phyloP scores from a whole-genome alignment of 2,329 filamentous ascomycete genomes.

The Colletotrichum higginsianum region DNA sequence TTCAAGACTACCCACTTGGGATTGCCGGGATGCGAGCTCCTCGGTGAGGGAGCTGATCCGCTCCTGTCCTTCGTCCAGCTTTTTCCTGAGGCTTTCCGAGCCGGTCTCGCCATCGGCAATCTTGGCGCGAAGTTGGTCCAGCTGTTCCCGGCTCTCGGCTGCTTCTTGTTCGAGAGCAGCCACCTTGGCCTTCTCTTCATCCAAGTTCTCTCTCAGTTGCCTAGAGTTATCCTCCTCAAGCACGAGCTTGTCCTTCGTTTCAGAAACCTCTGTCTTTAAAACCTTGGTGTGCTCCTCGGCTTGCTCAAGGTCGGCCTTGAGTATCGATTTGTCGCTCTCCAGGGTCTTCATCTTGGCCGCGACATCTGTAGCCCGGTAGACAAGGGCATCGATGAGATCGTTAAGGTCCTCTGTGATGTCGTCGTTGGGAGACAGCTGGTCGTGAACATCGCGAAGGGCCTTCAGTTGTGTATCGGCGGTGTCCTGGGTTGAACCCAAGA shows the following conservation, averaged over 20 bases:
- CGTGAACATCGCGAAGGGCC: constrained; percentile 71
- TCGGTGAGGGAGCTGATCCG: constrained; percentile 78
- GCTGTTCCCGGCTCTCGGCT: constrained; percentile 77
- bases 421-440: constrained; percentile 69
- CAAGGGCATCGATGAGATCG: constrained; percentile 73
- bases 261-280: constrained; percentile 71
- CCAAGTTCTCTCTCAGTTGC: constrained; percentile 68
- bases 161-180: constrained; percentile 70
- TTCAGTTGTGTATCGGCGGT: constrained; percentile 66
- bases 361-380: constrained; percentile 70
- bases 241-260: constrained; percentile 66
- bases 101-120: constrained; percentile 88
- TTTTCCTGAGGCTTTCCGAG: constrained; percentile 82
- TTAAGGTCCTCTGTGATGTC: constrained; percentile 68
- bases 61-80: constrained; percentile 81
- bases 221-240: constrained; percentile 66
- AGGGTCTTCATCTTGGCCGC: constrained; percentile 72
- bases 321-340: constrained; percentile 71
- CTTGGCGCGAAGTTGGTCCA: constrained; percentile 77
- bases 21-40: constrained; percentile 81
- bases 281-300: constrained; percentile 69
- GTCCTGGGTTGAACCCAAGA: constrained; percentile 66
- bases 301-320: constrained; percentile 75
- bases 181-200: constrained; percentile 68
- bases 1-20: constrained; percentile 82